phyloP scores from a whole-genome alignment of 2,329 filamentous ascomycete species.

The Fusarium goolgardi region DNA sequence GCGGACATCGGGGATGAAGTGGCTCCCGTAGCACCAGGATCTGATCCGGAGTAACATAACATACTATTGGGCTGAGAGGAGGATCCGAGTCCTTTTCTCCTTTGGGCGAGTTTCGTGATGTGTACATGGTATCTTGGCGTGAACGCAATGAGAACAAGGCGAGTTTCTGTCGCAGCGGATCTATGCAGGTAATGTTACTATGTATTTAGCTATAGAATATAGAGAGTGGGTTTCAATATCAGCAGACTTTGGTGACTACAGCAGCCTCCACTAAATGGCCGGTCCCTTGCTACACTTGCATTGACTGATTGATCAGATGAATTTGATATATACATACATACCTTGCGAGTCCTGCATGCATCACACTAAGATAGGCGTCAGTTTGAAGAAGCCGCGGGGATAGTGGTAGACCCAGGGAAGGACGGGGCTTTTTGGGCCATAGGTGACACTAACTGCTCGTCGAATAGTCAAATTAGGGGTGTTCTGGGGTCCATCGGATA shows the following conservation, averaged over 20 bases:
- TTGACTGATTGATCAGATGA: conserved; percentile 27
- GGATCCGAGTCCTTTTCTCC: conserved; percentile 53
- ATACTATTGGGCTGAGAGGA: conserved; percentile 54
- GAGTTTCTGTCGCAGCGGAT: conserved; percentile 54
- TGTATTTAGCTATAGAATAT: conserved; percentile 18
- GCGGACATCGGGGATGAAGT: background rate
- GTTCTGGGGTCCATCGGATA: conserved; percentile 41
- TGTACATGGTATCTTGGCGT: conserved; percentile 54
- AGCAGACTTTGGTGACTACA: conserved; percentile 1
- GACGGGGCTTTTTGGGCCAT: conserved; percentile 2
- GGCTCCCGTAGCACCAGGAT: background rate
- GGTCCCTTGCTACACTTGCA: background rate
- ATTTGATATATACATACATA: conserved; percentile 41
- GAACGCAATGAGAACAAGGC: conserved; percentile 53
- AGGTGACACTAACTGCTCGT: conserved; percentile 42
- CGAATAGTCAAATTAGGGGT: conserved; percentile 37
- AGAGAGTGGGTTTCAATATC: background rate
- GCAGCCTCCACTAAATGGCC: conserved; percentile 2
- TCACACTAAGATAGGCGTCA: conserved; percentile 48
- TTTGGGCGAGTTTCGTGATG: conserved; percentile 50
- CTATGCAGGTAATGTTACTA: conserved; percentile 33
- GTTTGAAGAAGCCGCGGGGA: conserved; percentile 6
- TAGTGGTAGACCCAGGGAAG: background rate
- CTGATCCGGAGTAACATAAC: conserved; percentile 20
- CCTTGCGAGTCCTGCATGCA: conserved; percentile 51